Base-by-base conservation (phyloP, 192 early-diverging fungal species). In the Obelidium mucronatum region DNA sequence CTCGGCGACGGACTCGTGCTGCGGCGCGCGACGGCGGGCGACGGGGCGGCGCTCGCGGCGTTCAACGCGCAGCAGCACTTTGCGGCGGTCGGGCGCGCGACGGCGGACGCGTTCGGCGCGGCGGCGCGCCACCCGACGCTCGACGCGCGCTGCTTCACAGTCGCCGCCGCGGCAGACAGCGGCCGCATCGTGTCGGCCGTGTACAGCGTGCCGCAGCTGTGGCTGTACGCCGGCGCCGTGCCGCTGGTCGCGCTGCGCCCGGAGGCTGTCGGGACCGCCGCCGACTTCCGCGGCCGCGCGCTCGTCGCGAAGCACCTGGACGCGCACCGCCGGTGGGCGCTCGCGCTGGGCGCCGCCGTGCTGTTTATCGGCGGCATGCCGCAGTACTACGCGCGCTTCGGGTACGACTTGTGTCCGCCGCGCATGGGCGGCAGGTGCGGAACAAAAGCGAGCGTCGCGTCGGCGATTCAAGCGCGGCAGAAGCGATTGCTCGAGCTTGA, bases 351-450 rank as follows among this genome's bases (percentile, higher is more conserved):
- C 3, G n/a, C 76, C 22, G 40, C 71, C 2, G 3, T 78, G 30
- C 72, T 65, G 62, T 73, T 66, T 36, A 76, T 78, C 53, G 67
- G 76, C n/a, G 76, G 76, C 17, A 78, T 78, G 24, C 76, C 76
- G 3, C 55, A 37, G 8, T 78, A 78, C 48, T 78, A 78, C 55
- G 31, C 19, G 22, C 76, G 76, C 15, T 78, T 78, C 44, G 76
- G 76, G 39, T 78, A 78, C 39, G 66, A 78, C 15, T n/a, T 24
- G 11, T 35, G 26, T 8, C 60, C 69, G 31, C 24, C 28, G 17
- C 55, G 66, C 6, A 55, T 37, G 30, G 44, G n/a, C 6, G 69
- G 34, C 6, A 24, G 48, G 17, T 24, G 51, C 17, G 76, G 76
- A 0, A 61, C 44, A 22, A 17, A 30, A 22, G 51, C 36, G n/a